Evolutionary conservation across 441 rosid genomes (phyloP).

Genomic region (Pelargonium cotyledonis): DNA sequence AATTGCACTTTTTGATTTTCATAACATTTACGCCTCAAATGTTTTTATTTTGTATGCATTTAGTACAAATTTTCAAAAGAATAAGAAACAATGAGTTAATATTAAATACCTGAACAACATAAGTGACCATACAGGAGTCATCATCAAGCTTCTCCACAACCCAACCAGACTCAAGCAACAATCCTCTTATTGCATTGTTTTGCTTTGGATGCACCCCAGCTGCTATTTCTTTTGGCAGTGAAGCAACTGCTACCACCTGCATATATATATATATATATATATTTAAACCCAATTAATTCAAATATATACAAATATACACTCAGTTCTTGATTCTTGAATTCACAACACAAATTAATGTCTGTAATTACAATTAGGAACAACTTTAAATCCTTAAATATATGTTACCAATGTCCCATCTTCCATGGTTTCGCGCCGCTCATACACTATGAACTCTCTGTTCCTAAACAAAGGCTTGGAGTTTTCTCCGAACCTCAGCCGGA

Average conservation of each 20-base stretch:
- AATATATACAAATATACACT: slow-evolving; percentile 19
- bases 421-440: slow-evolving; percentile 74
- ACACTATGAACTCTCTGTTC: slow-evolving; percentile 72
- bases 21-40: too few species aligned
- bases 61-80: too few species aligned
- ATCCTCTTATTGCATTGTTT: slow-evolving; percentile 51
- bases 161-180: slow-evolving; percentile 75
- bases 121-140: slow-evolving; percentile 62
- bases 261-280: too few species aligned
- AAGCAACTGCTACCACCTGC: slow-evolving; percentile 77
- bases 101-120: slow-evolving; percentile 49
- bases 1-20: too few species aligned
- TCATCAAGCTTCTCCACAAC: slow-evolving; percentile 72
- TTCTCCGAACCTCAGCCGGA: slow-evolving; percentile 62
- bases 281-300: too few species aligned
- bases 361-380: neutral
- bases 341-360: slow-evolving; percentile 72
- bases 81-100: neutral
- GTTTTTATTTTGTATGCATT: too few species aligned
- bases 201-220: slow-evolving; percentile 67
- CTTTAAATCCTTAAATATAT: neutral
- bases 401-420: slow-evolving; percentile 67
- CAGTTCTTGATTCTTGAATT: slow-evolving; percentile 39
- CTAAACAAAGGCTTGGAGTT: slow-evolving; percentile 61
- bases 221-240: slow-evolving; percentile 71